Conservation (phyloP, 2,329 filamentous ascomycete genomes). For the Fusarium brachygibbosum region DNA sequence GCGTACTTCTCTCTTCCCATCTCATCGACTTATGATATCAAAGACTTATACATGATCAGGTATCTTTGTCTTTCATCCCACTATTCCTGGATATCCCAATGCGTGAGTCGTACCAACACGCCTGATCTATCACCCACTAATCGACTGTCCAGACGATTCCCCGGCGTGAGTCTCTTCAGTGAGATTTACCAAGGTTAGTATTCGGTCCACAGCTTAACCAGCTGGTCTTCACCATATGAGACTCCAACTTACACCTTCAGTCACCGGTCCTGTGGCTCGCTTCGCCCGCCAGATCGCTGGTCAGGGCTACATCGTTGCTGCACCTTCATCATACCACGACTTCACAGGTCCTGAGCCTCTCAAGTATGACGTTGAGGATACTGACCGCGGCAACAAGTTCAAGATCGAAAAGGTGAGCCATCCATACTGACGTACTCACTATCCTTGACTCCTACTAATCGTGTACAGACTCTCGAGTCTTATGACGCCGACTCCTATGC, state of each 20-base stretch:
- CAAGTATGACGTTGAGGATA: slow-evolving; percentile 88
- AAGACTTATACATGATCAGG: slow-evolving; percentile 64
- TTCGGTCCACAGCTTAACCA: slow-evolving; percentile 53
- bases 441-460: not conserved
- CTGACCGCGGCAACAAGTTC: slow-evolving; percentile 87
- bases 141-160: slow-evolving; percentile 70
- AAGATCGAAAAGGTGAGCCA: slow-evolving; percentile 80
- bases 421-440: not conserved
- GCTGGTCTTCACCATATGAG: not conserved
- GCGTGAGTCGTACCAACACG: slow-evolving; percentile 66
- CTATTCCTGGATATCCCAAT: slow-evolving; percentile 85
- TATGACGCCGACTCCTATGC: slow-evolving; percentile 85
- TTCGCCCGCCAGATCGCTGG: slow-evolving; percentile 93
- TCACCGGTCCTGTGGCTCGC: slow-evolving; percentile 89
- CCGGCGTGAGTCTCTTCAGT: slow-evolving; percentile 88
- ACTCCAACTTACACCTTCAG: slow-evolving; percentile 58
- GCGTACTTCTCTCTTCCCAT: slow-evolving; percentile 56
- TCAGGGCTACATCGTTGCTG: slow-evolving; percentile 93
- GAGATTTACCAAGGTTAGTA: slow-evolving; percentile 93
- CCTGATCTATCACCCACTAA: slow-evolving; percentile 9
- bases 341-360: slow-evolving; percentile 88
- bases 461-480: slow-evolving; percentile 77
- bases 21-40: slow-evolving; percentile 19
- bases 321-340: slow-evolving; percentile 92
- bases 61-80: slow-evolving; percentile 90